Evolutionary conservation across 768 basidiomycete genomes (phyloP).

Genomic region (Tylopilus balloui): DNA sequence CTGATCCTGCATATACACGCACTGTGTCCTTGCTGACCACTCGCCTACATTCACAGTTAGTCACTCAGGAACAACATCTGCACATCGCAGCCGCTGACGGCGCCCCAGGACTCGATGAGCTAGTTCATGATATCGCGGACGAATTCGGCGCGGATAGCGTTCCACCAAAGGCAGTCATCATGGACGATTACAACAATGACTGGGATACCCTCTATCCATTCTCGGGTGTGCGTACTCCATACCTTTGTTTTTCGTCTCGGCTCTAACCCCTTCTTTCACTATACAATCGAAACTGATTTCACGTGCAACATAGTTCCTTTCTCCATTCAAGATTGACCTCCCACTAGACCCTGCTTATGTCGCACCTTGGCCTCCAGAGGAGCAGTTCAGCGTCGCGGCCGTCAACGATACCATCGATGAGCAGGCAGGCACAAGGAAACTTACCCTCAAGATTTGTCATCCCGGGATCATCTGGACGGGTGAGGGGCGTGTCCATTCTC

Average conservation of each 20-base stretch:
- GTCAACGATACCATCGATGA: conserved; percentile 53
- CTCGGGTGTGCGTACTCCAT: conserved; percentile 48
- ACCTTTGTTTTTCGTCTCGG: neutral
- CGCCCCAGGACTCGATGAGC: conserved; percentile 64
- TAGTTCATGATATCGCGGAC: conserved; percentile 58
- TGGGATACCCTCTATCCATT: conserved; percentile 89
- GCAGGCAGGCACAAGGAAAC: conserved; percentile 56
- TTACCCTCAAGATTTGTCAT: conserved; percentile 69
- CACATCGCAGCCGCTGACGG: conserved; percentile 82
- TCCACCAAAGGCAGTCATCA: conserved; percentile 44
- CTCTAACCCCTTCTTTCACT: neutral
- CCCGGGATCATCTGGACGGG: conserved; percentile 87
- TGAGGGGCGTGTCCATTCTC: conserved; percentile 26
- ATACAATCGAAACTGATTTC: neutral
- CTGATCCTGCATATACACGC: neutral
- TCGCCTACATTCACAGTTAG: conserved; percentile 44
- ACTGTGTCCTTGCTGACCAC: conserved; percentile 1
- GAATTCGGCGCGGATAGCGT: conserved; percentile 49
- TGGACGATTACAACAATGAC: conserved; percentile 77
- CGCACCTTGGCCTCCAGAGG: conserved; percentile 44
- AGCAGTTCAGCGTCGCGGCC: conserved; percentile 51
- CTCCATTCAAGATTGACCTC: conserved; percentile 75
- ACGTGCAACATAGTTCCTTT: conserved; percentile 57
- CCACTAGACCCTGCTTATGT: conserved; percentile 44
- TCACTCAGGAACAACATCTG: conserved; percentile 64